Conservation (phyloP, 345 rosid species). For the Linum usitatissimum region DNA sequence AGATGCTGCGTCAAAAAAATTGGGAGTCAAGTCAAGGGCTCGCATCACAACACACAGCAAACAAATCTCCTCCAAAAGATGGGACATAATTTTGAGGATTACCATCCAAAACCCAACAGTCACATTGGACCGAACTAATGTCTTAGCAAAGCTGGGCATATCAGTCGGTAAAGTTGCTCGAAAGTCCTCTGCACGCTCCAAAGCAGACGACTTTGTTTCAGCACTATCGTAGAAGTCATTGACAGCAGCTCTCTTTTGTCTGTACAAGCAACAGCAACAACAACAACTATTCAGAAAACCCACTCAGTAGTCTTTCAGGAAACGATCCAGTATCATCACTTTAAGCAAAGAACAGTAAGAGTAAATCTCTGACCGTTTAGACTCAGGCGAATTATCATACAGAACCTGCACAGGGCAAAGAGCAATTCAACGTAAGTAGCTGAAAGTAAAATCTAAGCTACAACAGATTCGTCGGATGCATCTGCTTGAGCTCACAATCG, state of each 20-base stretch:
- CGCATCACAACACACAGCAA: not conserved
- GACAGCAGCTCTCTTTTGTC: conserved; percentile 23
- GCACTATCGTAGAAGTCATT: conserved; percentile 17
- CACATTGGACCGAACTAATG: conserved; percentile 34
- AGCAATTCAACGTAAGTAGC: not conserved
- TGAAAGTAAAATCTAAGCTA: not conserved
- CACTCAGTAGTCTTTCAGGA: not conserved
- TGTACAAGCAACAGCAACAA: not conserved
- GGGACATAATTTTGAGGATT: conserved; percentile 8
- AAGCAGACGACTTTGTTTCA: conserved; percentile 20
- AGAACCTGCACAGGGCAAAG: conserved; percentile 20
- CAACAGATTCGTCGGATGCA: not conserved
- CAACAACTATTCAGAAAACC: not conserved
- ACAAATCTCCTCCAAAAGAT: conserved; percentile 6
- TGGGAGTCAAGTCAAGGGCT: not conserved
- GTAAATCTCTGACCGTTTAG: conserved; percentile 23
- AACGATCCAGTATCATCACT: not conserved
- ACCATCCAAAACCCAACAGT: conserved; percentile 42
- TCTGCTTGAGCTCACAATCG: not conserved
- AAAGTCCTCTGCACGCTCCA: conserved; percentile 34
- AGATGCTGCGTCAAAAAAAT: conserved; percentile 28
- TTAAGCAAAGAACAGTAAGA: not conserved
- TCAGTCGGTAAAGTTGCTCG: conserved; percentile 18
- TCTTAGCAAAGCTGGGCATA: conserved; percentile 35
- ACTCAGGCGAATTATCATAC: conserved; percentile 16